A percentile compares a stretch with the other conserved stretches of the same genome.
These are phyloP conservation scores for cucumber (Cucumis sativus) DNA, from an alignment of 306 rosid species.

Conservation along the genomic window Cucumber_9930_V3 NC_026660.2:8298501-8299000, in stretches of 20 bases:
- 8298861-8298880: not conserved
- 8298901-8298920: not conserved
- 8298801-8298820: not conserved
- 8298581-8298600: conserved; percentile 76
- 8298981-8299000: not conserved
- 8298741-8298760: no score
- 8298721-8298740: not conserved
- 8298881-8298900: not conserved
- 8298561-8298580: conserved; percentile 79
- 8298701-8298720: not conserved
- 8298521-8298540: not conserved
- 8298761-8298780: not conserved
- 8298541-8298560: conserved; percentile 1
- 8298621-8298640: conserved; percentile 85
- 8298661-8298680: conserved; percentile 5
- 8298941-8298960: not conserved
- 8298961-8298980: not conserved
- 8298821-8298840: not conserved
- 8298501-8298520: not conserved
- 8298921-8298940: not conserved
- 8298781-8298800: not conserved
- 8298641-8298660: conserved; percentile 33
- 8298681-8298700: not conserved
- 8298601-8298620: conserved; percentile 61
- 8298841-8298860: not conserved